Base-by-base conservation (phyloP, 2,329 filamentous ascomycete species). In the Didymella keratinophila region DNA sequence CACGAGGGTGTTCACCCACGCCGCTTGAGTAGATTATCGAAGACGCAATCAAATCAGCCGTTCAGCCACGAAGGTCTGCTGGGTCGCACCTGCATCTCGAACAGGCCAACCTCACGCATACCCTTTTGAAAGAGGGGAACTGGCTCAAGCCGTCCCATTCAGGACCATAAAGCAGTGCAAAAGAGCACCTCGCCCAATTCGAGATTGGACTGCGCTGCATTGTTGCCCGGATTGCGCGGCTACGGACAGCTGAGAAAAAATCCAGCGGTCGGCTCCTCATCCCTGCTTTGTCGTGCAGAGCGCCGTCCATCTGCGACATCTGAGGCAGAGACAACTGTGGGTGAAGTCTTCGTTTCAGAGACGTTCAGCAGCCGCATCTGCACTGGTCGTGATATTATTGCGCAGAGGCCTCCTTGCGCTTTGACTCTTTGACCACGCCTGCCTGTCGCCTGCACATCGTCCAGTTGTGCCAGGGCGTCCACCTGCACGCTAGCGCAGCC, bases 361-460 rank as follows among this genome's bases (percentile, higher is more conserved):
- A 49, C 37, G 50, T 53, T 42, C 50, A 50, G 44, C 49, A 18
- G 25, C 50, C 56, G 34, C 46, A 45, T 58, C 39, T 58, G 50
- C 56, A 53, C 42, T 53, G 56, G 56, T 52, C 32, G 56, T 58
- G 50, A 50, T 53, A 41, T 58, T 53, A 41, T 58, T 50, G 56
- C 56, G 56, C 50, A 58, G 39, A 58, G 56, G 56, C 56, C 56
- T 58, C 50, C 25, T 50, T 16, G 50, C 27, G 56, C 56, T 53
- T 58, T 53, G 56, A 58, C 56, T 34, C 30, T 21, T 44, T 50
- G 39, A 16, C 49, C 48, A 52, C 48, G 54, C 54, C 48, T 52
- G 48, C 54, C 52, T 48, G 49, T 44, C 45, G 56, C 56, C 48
- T 58, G 56, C 56, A 54, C 56, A 58, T 53, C 56, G 56, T 50